These are phyloP conservation scores for Coniophora puteana DNA, from an alignment of 1,284 basidiomycete genomes.

Conservation along the genomic window DNA sequence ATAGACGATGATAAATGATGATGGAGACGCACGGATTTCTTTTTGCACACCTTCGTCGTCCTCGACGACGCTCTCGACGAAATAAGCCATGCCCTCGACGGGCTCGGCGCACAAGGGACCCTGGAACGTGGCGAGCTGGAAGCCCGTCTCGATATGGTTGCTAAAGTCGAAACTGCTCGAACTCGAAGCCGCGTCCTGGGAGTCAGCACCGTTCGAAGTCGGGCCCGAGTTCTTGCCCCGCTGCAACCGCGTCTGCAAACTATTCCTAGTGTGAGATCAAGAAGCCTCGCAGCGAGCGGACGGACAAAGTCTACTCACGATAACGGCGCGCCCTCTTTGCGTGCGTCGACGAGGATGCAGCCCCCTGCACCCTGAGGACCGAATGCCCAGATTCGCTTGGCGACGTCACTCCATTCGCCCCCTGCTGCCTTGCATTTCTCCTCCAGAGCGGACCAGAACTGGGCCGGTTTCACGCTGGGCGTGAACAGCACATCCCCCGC, in stretches of 20 bases:
- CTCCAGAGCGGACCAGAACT: conserved; percentile 81
- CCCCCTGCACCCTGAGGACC: conserved; percentile 88
- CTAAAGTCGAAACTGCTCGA: conserved; percentile 61
- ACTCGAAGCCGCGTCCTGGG: conserved; percentile 21
- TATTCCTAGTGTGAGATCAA: conserved; percentile 22
- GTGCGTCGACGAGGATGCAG: conserved; percentile 81
- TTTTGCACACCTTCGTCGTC: conserved; percentile 58
- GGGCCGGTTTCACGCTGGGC: conserved; percentile 64
- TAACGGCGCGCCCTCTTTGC: conserved; percentile 37
- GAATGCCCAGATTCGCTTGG: conserved; percentile 84
- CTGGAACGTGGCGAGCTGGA: conserved; percentile 92
- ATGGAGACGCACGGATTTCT: conserved; percentile 52
- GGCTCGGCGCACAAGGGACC: conserved; percentile 96
- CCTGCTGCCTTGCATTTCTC: conserved; percentile 67
- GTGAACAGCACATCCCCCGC: conserved; percentile 58
- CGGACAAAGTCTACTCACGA: conserved; percentile 45
- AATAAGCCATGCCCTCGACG: conserved; percentile 90
- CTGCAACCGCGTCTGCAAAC: conserved; percentile 47
- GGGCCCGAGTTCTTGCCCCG: conserved; percentile 36
- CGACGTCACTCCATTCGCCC: conserved; percentile 77
- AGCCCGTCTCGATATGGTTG: conserved; percentile 86
- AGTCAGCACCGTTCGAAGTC: conserved; percentile 26
- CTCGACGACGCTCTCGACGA: conserved; percentile 76
- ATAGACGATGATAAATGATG: conserved; percentile 5
- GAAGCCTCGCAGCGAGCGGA: conserved; percentile 3